Base-by-base conservation (phyloP, 495 filamentous ascomycete genomes). In the Aspergillus kassunensis region DNA sequence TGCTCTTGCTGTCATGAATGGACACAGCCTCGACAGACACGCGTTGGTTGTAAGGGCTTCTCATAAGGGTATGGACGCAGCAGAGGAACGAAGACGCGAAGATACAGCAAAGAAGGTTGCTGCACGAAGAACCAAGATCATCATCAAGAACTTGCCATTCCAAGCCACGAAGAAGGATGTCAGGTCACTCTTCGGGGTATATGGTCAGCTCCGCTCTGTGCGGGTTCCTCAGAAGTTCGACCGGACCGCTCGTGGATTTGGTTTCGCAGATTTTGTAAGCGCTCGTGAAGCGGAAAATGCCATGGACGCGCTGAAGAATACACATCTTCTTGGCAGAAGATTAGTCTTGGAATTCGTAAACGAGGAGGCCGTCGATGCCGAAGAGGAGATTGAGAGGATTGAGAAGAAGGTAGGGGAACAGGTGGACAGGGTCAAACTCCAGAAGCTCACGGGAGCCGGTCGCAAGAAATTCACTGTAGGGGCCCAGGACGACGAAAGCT, bases 101-200 rank as follows among this genome's bases (percentile, higher is more conserved):
- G 91, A 96, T 58, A 80, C 79, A 16, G 83, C 83, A 49, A 93
- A 90, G 76, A 90, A 88, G 65, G 64, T 80, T 13, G 81, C 84
- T 3, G 80, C 78, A 20, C 81, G 82, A 58, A 78, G 81, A 45
- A 96, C 91, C 27, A 97, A 97, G 76, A 84, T 99, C 60, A 87
- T 97, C 67, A 89, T 98, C 76, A 97, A 97, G 77, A 99, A 99
- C 74, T 71, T 99, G 63, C 93, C 93, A 8, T 99, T 99, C 74
- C 88, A 97, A 70, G 86, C 87, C 9, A 87, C 82, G 35, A 96
- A 95, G 77, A 91, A 93, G 64, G 95, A 99, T 59, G 75, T 99
- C 25, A 81, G 87, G 34, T 75, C 84, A 13, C 76, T 99, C 9
- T 89, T 99, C 66, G 83, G 87, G 39, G 77, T 87, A 15, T 99